Base-by-base conservation (phyloP, 1,284 basidiomycete species). In the Malassezia nana region DNA sequence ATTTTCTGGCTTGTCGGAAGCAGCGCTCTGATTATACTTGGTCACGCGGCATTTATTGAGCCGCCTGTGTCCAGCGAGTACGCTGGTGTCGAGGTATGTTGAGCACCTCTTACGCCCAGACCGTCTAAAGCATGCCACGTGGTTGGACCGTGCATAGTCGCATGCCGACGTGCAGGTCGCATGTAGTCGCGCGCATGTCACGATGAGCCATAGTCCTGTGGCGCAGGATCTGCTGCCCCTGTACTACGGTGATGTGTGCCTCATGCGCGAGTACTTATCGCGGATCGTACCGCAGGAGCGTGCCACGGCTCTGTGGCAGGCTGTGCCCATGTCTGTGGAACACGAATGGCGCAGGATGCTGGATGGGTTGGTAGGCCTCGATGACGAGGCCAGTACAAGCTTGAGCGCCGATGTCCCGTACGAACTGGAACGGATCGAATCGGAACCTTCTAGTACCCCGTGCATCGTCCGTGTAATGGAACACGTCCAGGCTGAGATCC, bases 11-110 rank as follows among this genome's bases (percentile, higher is more conserved):
- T 77, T 32, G 69, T 77, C 20, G 75, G 76, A 13, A 67, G 65
- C 46, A 68, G 64, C 15, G 65, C 70, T 4, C 60, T 77, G 22
- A 58, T 64, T 46, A 75, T 91, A 67, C 78, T 90, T 54, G 82
- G 79, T 2, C 88, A 91, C 68, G 88, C 88, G 1, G 81, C 79
- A 52, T 67, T 90, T 57, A 82, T 90, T 58, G 88, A 91, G 75
- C 88, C 87, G 9, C 88, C 88, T 18, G 82, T 91, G 55, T 86
- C 88, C 75, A 87, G 85, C 77, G 88, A 90, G 74, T 91, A 90
- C 64, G 83, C 86, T 7, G 74, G 78, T 41, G 85, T 89, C 25
- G 80, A 84, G 75, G 60, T 62, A 49, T 20, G 51, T 53, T 7
- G 3, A 7, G 18, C 22, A 13, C 12, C 12, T 28, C 44, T 32